phyloP scores from a whole-genome alignment of 1,284 basidiomycete genomes.

The Phellinidium pouzarii region DNA sequence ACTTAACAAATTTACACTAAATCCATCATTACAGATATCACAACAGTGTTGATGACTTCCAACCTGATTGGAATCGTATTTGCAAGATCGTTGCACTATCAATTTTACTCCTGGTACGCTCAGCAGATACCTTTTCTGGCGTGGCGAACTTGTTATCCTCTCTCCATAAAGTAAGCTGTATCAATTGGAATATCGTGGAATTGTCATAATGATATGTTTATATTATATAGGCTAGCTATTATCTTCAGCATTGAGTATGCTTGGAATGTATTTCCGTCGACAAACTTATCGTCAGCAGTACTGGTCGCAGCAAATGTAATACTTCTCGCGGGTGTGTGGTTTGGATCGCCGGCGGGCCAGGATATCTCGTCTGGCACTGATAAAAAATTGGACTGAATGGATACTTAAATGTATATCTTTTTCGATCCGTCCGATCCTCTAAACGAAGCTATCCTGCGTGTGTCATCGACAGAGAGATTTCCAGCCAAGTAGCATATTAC shows the following conservation, averaged over 20 bases:
- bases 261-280: conserved; percentile 87
- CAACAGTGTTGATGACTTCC: conserved; percentile 80
- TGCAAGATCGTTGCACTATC: conserved; percentile 95
- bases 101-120: conserved; percentile 98
- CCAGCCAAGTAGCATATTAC: background rate
- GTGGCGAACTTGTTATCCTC: conserved; percentile 66
- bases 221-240: conserved; percentile 47
- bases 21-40: conserved; percentile 74
- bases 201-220: conserved; percentile 2
- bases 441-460: background rate
- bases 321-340: conserved; percentile 63
- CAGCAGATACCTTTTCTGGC: conserved; percentile 85
- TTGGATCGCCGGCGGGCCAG: conserved; percentile 38
- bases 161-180: conserved; percentile 50
- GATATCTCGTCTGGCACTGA: background rate
- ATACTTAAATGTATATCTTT: background rate
- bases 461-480: no score
- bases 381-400: conserved; percentile 10
- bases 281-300: conserved; percentile 57
- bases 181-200: background rate
- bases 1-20: background rate
- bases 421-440: background rate
- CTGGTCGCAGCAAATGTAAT: conserved; percentile 53
- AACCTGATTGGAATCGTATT: conserved; percentile 91
- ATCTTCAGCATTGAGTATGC: conserved; percentile 71